Evolutionary conservation across 208 protist species (phyloP).

Genomic region (Borovskyia barvae): DNA sequence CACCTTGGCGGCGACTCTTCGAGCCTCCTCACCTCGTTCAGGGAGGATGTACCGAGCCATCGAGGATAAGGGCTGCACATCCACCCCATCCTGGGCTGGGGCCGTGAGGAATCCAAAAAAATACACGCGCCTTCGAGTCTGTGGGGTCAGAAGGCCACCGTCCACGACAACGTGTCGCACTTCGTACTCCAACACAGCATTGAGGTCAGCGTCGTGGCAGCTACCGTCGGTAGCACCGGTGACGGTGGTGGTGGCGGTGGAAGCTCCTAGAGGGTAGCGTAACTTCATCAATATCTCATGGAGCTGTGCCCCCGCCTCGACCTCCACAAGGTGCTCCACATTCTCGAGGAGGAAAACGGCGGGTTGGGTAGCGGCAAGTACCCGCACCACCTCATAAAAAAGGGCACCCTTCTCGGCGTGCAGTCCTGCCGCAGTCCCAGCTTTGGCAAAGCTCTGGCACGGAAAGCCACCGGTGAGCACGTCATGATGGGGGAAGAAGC

Average conservation of each 20-base stretch:
- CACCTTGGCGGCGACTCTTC: background rate
- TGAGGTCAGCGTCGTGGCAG: background rate
- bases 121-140: constrained; percentile 58
- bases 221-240: background rate
- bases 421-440: constrained; percentile 48
- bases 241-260: background rate
- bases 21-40: no score
- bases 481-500: constrained; percentile 68
- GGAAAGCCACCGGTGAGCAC: constrained; percentile 82
- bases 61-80: no score
- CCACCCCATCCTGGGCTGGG: background rate
- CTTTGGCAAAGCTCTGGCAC: constrained; percentile 81
- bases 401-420: constrained; percentile 54
- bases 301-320: constrained; percentile 51
- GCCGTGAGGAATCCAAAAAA: constrained; percentile 47
- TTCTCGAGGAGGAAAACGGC: constrained; percentile 82
- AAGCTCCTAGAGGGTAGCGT: constrained; percentile 4
- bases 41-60: no score
- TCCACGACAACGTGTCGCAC: constrained; percentile 51
- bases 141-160: constrained; percentile 51
- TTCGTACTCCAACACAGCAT: constrained; percentile 12
- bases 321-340: constrained; percentile 59
- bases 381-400: constrained; percentile 78
- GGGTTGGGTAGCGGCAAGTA: constrained; percentile 40
- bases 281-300: constrained; percentile 36